Evolutionary conservation across 345 rosid genomes (phyloP), one percentile per base, ranked within the genome.

Genomic region (Pistacia atlantica): DNA sequence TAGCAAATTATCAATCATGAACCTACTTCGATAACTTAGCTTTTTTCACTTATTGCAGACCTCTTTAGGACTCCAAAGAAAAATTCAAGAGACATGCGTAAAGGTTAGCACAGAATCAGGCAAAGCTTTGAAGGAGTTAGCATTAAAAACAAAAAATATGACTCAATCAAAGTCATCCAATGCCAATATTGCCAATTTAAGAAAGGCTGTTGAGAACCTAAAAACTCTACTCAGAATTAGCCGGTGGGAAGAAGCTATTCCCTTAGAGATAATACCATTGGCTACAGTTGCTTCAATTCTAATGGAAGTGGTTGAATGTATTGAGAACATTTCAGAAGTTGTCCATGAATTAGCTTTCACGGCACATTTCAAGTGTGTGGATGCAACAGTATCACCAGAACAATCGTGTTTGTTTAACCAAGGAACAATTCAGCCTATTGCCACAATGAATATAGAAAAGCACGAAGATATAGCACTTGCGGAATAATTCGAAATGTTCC

Each of bases 41-140:
- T 10, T 11, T 61, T 67, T 7, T 17, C 28, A 31, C 13, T 25
- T 14, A 11, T 8, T 75, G 60, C 81, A 88, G 87, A 54, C 55
- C 42, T 52, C 87, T 12, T 1, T 9, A 4, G 73, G 79, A 67
- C 17, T 85, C 28, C 55, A 59, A 25, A 28, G 38, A 67, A 49
- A 63, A 76, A 58, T 84, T 69, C 72, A 82, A 71, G 81, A 66
- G 51, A 57, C 81, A 10, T 80, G 88, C 78, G 76, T 33, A 37
- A 70, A 31, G 37, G 75, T 80, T 33, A 72, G 84, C 79, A 3
- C 2, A 8, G 87, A 75, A 72, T 80, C 73, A 28, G 80, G 89
- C 25, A 82, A 71, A 62, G 78, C 84, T 48, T 68, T 89, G 11
- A 87, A 75, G 77, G 88, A 86, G 69, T 16, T 87, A 17, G 75